Conservation (phyloP, 257 asterid species). For the Nicotiana tabacum region DNA sequence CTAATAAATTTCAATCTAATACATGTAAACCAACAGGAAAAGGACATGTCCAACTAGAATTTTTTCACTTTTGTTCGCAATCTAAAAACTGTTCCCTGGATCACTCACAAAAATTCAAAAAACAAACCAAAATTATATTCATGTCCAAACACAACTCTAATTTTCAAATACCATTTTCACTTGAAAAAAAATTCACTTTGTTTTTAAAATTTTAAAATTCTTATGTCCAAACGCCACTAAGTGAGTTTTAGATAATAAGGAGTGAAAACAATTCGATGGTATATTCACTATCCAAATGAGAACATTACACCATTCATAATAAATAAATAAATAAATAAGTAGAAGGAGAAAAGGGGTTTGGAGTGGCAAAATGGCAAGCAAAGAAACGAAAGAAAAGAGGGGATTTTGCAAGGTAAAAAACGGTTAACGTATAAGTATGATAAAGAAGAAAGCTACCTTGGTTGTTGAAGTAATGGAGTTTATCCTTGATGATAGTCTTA, state of each 20-base stretch:
- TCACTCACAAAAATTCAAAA: no score
- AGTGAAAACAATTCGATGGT: background rate
- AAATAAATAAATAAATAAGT: background rate
- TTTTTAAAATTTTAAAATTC: no score
- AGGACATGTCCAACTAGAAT: no score
- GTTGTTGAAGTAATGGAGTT: background rate
- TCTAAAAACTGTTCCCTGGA: no score
- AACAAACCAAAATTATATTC: no score
- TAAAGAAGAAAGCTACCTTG: background rate
- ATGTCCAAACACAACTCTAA: no score
- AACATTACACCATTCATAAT: background rate
- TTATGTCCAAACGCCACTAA: no score
- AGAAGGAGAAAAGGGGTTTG: background rate
- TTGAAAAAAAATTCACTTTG: no score
- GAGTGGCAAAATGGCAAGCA: no score
- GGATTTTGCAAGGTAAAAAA: background rate
- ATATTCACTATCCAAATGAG: background rate
- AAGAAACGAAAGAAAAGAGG: background rate
- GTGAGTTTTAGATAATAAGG: background rate
- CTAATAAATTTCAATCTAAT: background rate
- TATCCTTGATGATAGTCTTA: background rate
- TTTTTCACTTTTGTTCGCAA: no score
- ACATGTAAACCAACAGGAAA: no score
- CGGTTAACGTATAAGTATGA: background rate
- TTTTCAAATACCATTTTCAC: no score